A percentile compares a stretch with the other conserved stretches of the same genome.
Evolutionary conservation across 2,329 filamentous ascomycete genomes (phyloP).

Genomic region (Pochonia chlamydosporia): DNA sequence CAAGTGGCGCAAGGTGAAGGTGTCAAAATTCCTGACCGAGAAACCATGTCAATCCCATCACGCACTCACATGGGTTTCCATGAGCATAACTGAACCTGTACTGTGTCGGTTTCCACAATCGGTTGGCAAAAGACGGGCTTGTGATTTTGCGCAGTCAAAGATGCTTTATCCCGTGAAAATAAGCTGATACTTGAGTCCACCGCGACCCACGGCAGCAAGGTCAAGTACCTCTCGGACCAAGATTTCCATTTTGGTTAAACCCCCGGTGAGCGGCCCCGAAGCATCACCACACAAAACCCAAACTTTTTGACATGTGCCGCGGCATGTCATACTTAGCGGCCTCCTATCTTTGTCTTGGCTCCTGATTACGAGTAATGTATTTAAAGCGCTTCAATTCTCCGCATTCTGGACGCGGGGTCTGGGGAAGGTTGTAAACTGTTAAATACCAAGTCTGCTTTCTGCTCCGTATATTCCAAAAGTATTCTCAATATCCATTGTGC

Average conservation of each 20-base stretch:
- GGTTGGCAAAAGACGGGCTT: not conserved
- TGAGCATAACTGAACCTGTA: too few relatives aligned
- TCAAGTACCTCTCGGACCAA: not conserved
- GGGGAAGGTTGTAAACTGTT: not conserved
- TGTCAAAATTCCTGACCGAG: too few relatives aligned
- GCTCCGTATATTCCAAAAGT: not conserved
- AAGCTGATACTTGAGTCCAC: not conserved
- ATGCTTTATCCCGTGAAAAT: not conserved
- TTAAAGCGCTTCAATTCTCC: not conserved
- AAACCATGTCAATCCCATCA: too few relatives aligned
- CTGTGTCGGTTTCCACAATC: too few relatives aligned
- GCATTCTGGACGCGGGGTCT: not conserved
- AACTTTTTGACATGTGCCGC: constrained; percentile 1
- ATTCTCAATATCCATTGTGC: not conserved
- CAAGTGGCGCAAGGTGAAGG: too few relatives aligned
- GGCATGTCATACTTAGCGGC: not conserved
- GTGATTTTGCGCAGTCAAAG: not conserved
- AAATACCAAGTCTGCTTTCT: not conserved
- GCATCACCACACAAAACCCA: not conserved
- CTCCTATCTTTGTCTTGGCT: not conserved
- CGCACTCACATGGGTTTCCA: too few relatives aligned
- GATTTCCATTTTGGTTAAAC: not conserved
- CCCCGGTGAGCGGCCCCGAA: not conserved
- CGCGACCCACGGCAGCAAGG: not conserved
- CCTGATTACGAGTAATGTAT: not conserved